Evolutionary conservation across 1,284 basidiomycete species (phyloP).

Genomic region (Hymenochaete sp.): DNA sequence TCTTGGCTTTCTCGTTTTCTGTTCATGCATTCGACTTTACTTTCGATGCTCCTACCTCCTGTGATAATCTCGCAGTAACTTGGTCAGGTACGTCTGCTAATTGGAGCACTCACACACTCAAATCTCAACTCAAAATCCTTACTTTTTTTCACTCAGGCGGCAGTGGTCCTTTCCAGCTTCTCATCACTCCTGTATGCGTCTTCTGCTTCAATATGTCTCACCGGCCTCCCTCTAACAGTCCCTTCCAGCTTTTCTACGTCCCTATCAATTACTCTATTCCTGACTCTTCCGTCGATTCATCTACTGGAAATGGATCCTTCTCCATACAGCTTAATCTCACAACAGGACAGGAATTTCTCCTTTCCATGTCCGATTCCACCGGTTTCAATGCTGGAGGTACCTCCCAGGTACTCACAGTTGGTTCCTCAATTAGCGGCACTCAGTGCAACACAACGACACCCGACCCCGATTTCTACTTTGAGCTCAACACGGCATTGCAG

Average conservation of each 20-base stretch:
- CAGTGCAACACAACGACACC: constrained; percentile 45
- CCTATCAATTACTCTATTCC: constrained; percentile 52
- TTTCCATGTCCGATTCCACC: constrained; percentile 63
- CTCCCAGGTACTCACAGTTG: constrained; percentile 43
- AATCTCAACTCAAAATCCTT: constrained; percentile 7
- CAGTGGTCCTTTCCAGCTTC: constrained; percentile 48
- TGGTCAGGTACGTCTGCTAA: constrained; percentile 48
- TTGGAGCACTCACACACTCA: neutral
- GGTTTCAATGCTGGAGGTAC: constrained; percentile 61
- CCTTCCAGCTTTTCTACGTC: constrained; percentile 39
- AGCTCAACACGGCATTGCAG: constrained; percentile 42
- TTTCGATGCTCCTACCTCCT: constrained; percentile 43
- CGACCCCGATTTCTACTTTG: constrained; percentile 41
- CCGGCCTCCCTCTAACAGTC: constrained; percentile 13
- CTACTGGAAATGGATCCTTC: constrained; percentile 43
- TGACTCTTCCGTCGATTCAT: constrained; percentile 38
- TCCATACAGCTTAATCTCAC: constrained; percentile 37
- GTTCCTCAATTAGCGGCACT: constrained; percentile 34
- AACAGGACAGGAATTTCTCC: constrained; percentile 35
- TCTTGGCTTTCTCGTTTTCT: constrained; percentile 9
- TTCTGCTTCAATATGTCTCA: neutral
- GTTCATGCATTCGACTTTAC: constrained; percentile 44
- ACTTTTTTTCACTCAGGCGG: constrained; percentile 39
- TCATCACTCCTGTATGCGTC: constrained; percentile 49
- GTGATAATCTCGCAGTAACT: constrained; percentile 47